Evolutionary conservation across 2,329 filamentous ascomycete genomes (phyloP).

Genomic region (Colletotrichum tropicale): DNA sequence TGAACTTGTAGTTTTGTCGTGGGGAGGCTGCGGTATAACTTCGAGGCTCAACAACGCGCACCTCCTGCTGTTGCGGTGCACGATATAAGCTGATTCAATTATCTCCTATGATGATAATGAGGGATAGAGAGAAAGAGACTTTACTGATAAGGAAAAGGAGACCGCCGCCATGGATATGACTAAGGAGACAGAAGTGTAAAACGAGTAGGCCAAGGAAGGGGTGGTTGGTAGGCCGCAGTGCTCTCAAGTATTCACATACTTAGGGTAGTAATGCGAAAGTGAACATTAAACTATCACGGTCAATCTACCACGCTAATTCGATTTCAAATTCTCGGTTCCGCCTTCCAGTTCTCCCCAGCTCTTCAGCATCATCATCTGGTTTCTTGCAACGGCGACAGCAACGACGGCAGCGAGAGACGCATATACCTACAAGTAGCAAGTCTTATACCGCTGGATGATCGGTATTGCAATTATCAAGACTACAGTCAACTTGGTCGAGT

Average conservation of each 20-base stretch:
- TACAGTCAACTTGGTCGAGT: not conserved
- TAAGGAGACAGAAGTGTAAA: not conserved
- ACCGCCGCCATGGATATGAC: not conserved
- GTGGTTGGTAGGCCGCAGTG: not conserved
- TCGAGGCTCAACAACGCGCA: not conserved
- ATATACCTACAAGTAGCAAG: no score
- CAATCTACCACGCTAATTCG: not conserved
- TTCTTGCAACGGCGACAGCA: not conserved
- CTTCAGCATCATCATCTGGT: not conserved
- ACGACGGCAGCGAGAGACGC: not conserved
- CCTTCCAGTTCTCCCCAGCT: not conserved
- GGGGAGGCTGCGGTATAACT: not conserved
- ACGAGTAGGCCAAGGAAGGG: not conserved
- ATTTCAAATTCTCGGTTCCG: not conserved
- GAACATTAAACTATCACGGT: accelerated
- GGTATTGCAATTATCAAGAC: no score
- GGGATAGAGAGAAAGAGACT: not conserved
- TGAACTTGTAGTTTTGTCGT: not conserved
- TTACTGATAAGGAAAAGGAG: not conserved
- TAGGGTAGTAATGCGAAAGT: not conserved
- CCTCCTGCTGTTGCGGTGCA: not conserved
- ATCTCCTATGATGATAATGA: not conserved
- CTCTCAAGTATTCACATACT: not conserved
- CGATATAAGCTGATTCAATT: not conserved
- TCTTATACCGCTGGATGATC: no score